A percentile compares a stretch with the other conserved stretches of the same genome.
Conservation (phyloP, 345 rosid species). For the Xanthoceras sorbifolium region DNA sequence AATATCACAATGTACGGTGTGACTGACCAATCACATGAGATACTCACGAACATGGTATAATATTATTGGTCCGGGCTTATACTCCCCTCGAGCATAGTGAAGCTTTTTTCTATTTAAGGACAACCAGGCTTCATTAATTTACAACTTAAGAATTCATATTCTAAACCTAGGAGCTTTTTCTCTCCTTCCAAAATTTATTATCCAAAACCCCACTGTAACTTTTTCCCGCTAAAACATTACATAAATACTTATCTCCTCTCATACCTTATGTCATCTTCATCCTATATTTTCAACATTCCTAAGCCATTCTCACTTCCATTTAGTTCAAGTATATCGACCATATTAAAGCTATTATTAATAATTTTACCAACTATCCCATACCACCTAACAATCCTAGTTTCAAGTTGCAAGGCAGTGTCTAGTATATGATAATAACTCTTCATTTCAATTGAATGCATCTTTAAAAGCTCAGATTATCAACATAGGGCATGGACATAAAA, state of each 20-base stretch:
- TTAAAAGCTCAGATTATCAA: neutral
- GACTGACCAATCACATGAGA: neutral
- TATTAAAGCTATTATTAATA: neutral
- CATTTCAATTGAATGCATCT: neutral
- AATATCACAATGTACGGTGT: neutral
- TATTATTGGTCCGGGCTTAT: neutral
- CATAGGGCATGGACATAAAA: neutral
- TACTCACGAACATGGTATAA: neutral
- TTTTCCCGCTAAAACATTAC: neutral
- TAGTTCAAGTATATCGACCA: neutral
- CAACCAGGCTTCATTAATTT: neutral
- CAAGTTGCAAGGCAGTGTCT: neutral
- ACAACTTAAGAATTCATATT: neutral
- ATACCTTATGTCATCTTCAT: neutral
- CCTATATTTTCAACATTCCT: neutral
- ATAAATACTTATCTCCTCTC: neutral
- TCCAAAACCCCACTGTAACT: neutral
- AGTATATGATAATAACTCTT: neutral
- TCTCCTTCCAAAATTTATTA: neutral
- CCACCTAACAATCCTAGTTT: neutral
- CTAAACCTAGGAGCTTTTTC: neutral
- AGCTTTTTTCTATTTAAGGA: neutral
- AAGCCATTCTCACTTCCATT: neutral
- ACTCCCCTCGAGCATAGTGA: too few relatives aligned
- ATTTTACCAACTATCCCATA: neutral